Evolutionary conservation across 148 eudicot species (phyloP).

Genomic region (Rhododendron molle): DNA sequence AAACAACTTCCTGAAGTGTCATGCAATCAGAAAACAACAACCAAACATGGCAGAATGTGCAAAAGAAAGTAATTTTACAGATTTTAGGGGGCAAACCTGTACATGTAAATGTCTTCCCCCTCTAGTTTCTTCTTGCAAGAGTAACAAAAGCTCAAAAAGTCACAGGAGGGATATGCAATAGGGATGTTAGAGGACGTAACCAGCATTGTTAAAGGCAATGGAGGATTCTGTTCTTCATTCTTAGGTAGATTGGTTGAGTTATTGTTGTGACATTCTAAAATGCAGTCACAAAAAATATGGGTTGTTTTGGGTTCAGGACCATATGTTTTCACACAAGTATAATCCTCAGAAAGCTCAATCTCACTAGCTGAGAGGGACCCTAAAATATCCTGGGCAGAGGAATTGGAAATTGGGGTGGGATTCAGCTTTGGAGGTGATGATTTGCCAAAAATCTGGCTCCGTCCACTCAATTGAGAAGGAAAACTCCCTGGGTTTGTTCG

Average conservation of each 20-base stretch:
- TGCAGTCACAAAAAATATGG: conserved; percentile 28
- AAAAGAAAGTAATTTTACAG: neutral
- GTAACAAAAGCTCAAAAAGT: conserved; percentile 74
- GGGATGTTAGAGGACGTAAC: conserved; percentile 21
- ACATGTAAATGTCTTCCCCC: conserved; percentile 86
- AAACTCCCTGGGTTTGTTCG: conserved; percentile 19
- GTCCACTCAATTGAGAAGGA: conserved; percentile 7
- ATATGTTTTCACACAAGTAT: conserved; percentile 79
- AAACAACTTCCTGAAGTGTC: neutral
- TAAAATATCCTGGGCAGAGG: conserved; percentile 26
- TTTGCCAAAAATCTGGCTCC: conserved; percentile 24
- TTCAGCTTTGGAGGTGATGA: conserved; percentile 13
- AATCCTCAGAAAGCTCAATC: conserved; percentile 95
- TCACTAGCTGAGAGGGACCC: conserved; percentile 65
- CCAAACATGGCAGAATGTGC: neutral
- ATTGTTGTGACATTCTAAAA: conserved; percentile 69
- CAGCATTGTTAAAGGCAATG: conserved; percentile 7
- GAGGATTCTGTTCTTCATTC: conserved; percentile 25
- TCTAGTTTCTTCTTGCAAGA: conserved; percentile 80
- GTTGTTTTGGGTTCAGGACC: conserved; percentile 88
- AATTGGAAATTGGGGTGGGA: conserved; percentile 16
- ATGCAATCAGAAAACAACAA: neutral
- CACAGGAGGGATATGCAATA: conserved; percentile 31
- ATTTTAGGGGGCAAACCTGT: conserved; percentile 48
- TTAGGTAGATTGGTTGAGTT: conserved; percentile 27